Conservation (phyloP, 2,329 filamentous ascomycete genomes). For the Pseudogymnoascus sp. region DNA sequence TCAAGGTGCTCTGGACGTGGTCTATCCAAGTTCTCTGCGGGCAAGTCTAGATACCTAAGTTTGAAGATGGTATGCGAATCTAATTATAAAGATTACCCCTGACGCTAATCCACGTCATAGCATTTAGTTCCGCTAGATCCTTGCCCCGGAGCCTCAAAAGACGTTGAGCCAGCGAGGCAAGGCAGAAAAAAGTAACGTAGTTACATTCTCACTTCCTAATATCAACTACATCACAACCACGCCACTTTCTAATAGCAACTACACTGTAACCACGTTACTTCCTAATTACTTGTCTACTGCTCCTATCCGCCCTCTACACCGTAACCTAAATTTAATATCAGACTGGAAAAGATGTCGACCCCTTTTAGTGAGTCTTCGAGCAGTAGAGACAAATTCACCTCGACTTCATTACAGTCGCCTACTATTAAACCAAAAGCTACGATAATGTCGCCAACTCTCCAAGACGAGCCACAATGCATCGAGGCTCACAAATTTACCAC, state of each 20-base stretch:
- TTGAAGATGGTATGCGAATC: not conserved
- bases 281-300: not conserved
- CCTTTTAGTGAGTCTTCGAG: not conserved
- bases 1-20: not conserved
- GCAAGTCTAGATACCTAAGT: not conserved
- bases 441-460: not conserved
- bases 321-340: not conserved
- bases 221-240: not conserved
- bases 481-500: not conserved
- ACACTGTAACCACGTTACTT: not conserved
- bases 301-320: not conserved
- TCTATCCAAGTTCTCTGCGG: not conserved
- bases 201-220: not conserved
- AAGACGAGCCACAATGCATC: not conserved
- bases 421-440: not conserved
- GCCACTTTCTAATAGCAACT: not conserved
- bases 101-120: conserved; percentile 23
- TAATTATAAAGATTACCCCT: not conserved
- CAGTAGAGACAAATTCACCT: not conserved
- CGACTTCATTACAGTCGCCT: not conserved
- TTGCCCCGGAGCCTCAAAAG: conserved; percentile 23
- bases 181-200: not conserved
- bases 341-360: not conserved
- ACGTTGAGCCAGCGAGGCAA: not conserved
- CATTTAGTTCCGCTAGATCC: conserved; percentile 27